Evolutionary conservation across 441 rosid genomes (phyloP), one percentile per base, ranked within the genome.

Genomic region (Arabidopsis lyrata): DNA sequence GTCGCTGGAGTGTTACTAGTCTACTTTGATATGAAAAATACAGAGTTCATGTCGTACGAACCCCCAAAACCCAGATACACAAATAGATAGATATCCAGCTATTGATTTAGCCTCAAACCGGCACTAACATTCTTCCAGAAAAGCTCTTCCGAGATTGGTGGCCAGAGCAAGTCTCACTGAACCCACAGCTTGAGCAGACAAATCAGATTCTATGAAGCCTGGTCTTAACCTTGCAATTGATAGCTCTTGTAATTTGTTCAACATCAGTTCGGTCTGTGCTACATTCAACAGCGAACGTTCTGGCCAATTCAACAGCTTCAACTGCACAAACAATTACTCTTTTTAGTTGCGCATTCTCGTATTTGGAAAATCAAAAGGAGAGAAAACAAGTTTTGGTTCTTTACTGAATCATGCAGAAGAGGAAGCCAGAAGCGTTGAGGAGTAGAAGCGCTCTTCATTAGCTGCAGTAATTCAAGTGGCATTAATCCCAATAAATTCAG

Each of bases 381-480:
- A 20, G 0, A 5, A 47, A 45, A 55, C 16, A 64, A 32, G 36
- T 13, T 35, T 53, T 59, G 44, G 0, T 24, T 45, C 1, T 87
- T 88, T 70, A 93, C 98, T 22, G 98, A 88, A 77, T 95, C 98
- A 82, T 86, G 73, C 31, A 95, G 86, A 79, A 95, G 90, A n/a
- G 96, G 94, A 80, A 93, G 77, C 97, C 97, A 95, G 82, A 95
- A 93, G 65, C 87, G 93, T 67, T 85, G 93, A 35, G 99, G 98
- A 35, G 97, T 91, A 3, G 92, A 93, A 14, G 97, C 85, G 78
- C 85, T 95, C 75, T 84, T 86, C 99, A 95, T 86, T 42, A 95
- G 95, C 99, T 91, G 95, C 82, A 83, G 55, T 59, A 2, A 41
- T 79, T 60, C 63, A 29, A 18, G 71, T 7, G 3, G 29, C 8